Evolutionary conservation across 345 rosid species (phyloP), one percentile per base, ranked within the genome.

Genomic region (Theobroma cacao): DNA sequence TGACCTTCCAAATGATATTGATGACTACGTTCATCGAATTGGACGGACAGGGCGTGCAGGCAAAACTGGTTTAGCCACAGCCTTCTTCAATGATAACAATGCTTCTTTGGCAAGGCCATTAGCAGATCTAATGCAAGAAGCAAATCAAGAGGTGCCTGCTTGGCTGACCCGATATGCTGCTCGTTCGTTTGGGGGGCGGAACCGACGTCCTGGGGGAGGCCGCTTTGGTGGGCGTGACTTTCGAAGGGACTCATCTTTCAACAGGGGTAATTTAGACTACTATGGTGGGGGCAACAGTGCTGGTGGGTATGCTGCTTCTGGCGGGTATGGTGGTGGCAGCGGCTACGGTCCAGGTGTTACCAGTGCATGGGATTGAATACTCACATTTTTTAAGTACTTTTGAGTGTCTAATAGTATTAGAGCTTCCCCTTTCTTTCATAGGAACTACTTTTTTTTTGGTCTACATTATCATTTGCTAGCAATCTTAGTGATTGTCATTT

Each of bases 1-100:
- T 61, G 98, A 95, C 84, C 94, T 95, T 48, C 99, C 99, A 10
- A 93, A 93, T 75, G 99, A 95, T 79, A 95, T 95, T 38, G 98
- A 95, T 75, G 99, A 95, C 83, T 95, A 95, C 58, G 99, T 95
- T 41, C 99, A 95, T 80, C 94, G 98, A 14, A 95, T 95, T 75
- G 99, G 99, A 81, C 79, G 99, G n/a, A 95, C 99, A 53, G 99
- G 99, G 38, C 90, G 99, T 69, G 99, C 99, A 28, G 99, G 99
- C 58, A 95, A 95, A 70, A 62, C 88, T 55, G 99, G 99, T 65
- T 80, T 95, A 48, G 99, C 99, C 3, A 93, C 99, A 55, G 98
- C 99, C 79, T 95, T 95, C 87, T 95, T 95, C 81, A 93, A 93
- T 20, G 99, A 95, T 45, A 85, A 85, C 79, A 95, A 92, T 80